Evolutionary conservation across 495 filamentous ascomycete species (phyloP).

Genomic region (Trichoderma virens): DNA sequence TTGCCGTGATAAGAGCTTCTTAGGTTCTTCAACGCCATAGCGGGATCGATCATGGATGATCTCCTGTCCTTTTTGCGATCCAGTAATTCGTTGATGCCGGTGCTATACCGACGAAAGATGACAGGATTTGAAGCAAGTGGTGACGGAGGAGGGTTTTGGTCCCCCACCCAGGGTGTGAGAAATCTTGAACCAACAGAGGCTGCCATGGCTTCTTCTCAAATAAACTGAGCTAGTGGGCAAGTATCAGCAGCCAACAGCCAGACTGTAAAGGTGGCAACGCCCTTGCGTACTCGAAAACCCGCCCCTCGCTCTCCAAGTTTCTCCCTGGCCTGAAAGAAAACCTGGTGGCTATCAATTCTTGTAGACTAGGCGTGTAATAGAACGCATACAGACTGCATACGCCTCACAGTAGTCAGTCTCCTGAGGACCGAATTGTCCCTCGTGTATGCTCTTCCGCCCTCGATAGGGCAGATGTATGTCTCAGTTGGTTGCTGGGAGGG

Average conservation of each 20-base stretch:
- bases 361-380: neutral
- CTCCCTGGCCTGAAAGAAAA: neutral
- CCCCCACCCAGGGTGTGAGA: neutral
- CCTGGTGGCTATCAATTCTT: neutral
- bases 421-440: neutral
- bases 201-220: neutral
- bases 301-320: neutral
- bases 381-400: neutral
- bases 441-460: neutral
- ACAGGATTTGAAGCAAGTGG: neutral
- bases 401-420: neutral
- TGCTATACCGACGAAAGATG: conserved; percentile 3
- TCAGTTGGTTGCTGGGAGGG: neutral
- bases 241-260: neutral
- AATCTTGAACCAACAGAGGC: neutral
- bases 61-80: conserved; percentile 7
- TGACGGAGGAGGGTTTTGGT: conserved; percentile 5
- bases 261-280: neutral
- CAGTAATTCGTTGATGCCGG: neutral
- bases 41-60: neutral
- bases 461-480: conserved; percentile 3
- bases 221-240: neutral
- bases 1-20: neutral
- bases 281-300: neutral
- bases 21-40: neutral